These are phyloP conservation scores for Perilla frutescens DNA, from an alignment of 257 asterid species.

Conservation along the genomic window DNA sequence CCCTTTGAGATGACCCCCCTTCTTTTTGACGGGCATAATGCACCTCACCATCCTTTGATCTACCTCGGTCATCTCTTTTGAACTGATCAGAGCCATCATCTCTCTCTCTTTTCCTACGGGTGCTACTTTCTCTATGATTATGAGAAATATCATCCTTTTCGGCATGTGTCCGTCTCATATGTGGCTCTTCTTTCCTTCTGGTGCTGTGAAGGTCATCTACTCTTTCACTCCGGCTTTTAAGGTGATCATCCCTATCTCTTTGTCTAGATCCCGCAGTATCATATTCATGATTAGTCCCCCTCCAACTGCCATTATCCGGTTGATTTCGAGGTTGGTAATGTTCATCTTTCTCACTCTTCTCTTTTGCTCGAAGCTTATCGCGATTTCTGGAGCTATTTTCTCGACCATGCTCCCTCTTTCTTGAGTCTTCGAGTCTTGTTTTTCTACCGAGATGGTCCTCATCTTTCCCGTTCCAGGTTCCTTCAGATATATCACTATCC, in stretches of 20 bases:
- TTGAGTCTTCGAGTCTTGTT: conserved; percentile 60
- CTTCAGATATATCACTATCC: conserved; percentile 70
- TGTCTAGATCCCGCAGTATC: conserved; percentile 54
- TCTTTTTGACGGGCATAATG: conserved; percentile 72
- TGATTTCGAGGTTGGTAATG: conserved; percentile 60
- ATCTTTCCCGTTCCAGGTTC: conserved; percentile 68
- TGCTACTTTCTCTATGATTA: conserved; percentile 65
- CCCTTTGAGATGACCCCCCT: conserved; percentile 65
- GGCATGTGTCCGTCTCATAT: conserved; percentile 53
- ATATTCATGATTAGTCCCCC: conserved; percentile 62
- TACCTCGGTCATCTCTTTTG: conserved; percentile 70
- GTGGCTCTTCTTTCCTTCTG: conserved; percentile 76
- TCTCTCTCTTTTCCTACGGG: conserved; percentile 80
- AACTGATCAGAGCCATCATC: conserved; percentile 76
- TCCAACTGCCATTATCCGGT: conserved; percentile 66
- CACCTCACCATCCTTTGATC: conserved; percentile 68
- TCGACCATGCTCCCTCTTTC: conserved; percentile 67
- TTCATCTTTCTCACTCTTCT: conserved; percentile 69
- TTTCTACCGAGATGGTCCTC: conserved; percentile 67
- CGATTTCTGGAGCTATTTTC: conserved; percentile 65
- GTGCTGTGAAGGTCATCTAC: conserved; percentile 62
- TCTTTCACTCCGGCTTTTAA: conserved; percentile 57
- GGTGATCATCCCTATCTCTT: conserved; percentile 67
- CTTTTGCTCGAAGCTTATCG: conserved; percentile 63
- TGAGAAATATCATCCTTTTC: conserved; percentile 66